These are phyloP conservation scores for Stemphylium beticola DNA, from an alignment of 2,329 filamentous ascomycete species.

Conservation along the genomic window DNA sequence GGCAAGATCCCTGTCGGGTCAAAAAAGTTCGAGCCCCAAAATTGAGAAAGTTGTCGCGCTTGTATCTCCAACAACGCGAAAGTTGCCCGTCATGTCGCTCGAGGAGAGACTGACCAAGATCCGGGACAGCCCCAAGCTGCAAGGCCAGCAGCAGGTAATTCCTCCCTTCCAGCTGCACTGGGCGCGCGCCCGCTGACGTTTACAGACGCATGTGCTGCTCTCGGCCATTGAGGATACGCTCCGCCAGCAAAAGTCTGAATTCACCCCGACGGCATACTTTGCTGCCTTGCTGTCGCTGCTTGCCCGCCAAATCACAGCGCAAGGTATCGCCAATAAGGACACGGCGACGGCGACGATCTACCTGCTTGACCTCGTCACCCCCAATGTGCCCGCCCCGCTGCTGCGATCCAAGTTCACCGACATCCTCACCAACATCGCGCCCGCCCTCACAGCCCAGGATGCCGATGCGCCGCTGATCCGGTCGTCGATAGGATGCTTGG, in stretches of 20 bases:
- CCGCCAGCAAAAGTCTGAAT: constrained; percentile 81
- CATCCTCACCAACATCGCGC: constrained; percentile 85
- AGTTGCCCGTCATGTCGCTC: constrained; percentile 60
- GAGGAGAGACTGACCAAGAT: constrained; percentile 97
- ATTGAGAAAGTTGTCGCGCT: constrained; percentile 6
- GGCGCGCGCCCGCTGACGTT: constrained; percentile 18
- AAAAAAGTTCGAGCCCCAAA: constrained; percentile 25
- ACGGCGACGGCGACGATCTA: constrained; percentile 88
- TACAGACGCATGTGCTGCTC: constrained; percentile 81
- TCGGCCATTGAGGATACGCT: constrained; percentile 92
- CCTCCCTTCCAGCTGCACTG: constrained; percentile 8
- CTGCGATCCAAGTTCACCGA: constrained; percentile 94
- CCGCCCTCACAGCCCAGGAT: constrained; percentile 78
- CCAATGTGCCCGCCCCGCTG: constrained; percentile 81
- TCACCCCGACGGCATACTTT: constrained; percentile 90
- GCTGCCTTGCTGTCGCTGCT: constrained; percentile 91
- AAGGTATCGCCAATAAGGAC: constrained; percentile 77
- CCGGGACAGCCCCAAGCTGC: constrained; percentile 86
- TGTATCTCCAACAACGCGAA: constrained; percentile 21
- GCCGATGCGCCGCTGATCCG: constrained; percentile 86
- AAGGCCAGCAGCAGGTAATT: constrained; percentile 88
- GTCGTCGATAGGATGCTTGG: constrained; percentile 89
- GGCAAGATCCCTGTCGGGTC: constrained; percentile 16
- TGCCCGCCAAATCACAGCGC: constrained; percentile 71
- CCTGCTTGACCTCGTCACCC: constrained; percentile 89